Evolutionary conservation across 106 monocot genomes (phyloP), one percentile per base, ranked within the genome.

Genomic region (Dendrobium catenatum): DNA sequence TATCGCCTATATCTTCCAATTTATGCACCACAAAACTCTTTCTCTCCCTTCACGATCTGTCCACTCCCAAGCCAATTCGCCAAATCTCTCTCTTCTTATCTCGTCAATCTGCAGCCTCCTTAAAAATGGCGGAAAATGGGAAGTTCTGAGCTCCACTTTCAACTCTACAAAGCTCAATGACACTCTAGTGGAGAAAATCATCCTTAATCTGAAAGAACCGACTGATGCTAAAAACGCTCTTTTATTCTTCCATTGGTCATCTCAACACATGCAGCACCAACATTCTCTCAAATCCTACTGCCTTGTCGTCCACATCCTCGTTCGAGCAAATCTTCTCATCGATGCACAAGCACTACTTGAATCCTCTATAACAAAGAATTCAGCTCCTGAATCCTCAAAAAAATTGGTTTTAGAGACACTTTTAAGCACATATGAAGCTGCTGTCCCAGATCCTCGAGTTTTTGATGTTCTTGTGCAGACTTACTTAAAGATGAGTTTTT

Each of bases 391-490:
- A 4, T 27, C 82, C 17, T 74, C 55, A 16, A 66, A 48, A 31
- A 81, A 80, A 46, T 33, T 26, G 9, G 29, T 90, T 2, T 79
- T 66, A 0, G 87, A 88, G 41, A 81, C 75, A 29, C 82, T 91
- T 55, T 40, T 86, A 55, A 26, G 46, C 77, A 88, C 88, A 9
- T 83, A 86, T 66, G 93, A 85, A 68, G 44, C 66, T 5, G 55
- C 73, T 17, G 75, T 80, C 27, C 79, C 91, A 16, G 82, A 85
- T 24, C 89, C 86, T 68, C 81, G 85, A 15, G 91, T 88, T n/a
- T 91, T 93, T 74, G 91, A 98, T 81, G 79, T 95, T 27, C 64
- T 98, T 13, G 74, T 93, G 11, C 84, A 88, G 76, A 73, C 84
- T 16, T 95, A 84, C 75, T 43, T 88, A 18, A 92, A 86, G 76